phyloP scores from a whole-genome alignment of 169 alveolate genomes.

The Cystoisospora suis region DNA sequence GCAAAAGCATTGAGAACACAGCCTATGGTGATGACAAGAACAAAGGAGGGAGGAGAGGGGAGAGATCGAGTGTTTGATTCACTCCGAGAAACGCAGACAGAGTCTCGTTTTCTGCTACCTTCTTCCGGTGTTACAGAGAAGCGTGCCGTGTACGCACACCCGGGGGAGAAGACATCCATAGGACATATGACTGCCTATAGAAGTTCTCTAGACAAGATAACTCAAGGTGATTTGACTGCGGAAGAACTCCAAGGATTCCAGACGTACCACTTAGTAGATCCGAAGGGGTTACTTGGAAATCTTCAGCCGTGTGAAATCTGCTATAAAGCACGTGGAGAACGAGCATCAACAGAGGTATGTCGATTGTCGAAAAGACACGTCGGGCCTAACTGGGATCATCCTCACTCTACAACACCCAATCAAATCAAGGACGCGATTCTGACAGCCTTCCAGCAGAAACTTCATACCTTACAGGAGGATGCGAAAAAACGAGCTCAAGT shows the following conservation, averaged over 20 bases:
- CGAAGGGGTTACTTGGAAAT: slow-evolving; percentile 50
- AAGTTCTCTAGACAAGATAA: slow-evolving; percentile 44
- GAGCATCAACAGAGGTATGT: slow-evolving; percentile 79
- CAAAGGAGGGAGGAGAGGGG: neutral
- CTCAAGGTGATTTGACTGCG: slow-evolving; percentile 6
- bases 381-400: slow-evolving; percentile 78
- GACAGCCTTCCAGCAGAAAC: slow-evolving; percentile 75
- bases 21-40: neutral
- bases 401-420: slow-evolving; percentile 71
- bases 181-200: slow-evolving; percentile 55
- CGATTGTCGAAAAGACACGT: slow-evolving; percentile 75
- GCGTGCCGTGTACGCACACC: slow-evolving; percentile 34
- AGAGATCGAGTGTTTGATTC: neutral
- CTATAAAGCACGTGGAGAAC: slow-evolving; percentile 68
- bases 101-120: neutral
- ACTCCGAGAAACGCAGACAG: neutral
- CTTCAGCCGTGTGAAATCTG: slow-evolving; percentile 67
- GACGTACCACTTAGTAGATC: slow-evolving; percentile 62
- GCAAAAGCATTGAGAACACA: neutral
- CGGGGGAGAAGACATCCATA: slow-evolving; percentile 24
- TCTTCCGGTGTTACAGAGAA: slow-evolving; percentile 12
- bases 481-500: slow-evolving; percentile 32
- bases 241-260: slow-evolving; percentile 62
- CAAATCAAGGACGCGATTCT: slow-evolving; percentile 75
- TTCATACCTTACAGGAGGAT: slow-evolving; percentile 61